phyloP scores from a whole-genome alignment of 2,329 filamentous ascomycete species.

The Pseudogymnoascus sp. region DNA sequence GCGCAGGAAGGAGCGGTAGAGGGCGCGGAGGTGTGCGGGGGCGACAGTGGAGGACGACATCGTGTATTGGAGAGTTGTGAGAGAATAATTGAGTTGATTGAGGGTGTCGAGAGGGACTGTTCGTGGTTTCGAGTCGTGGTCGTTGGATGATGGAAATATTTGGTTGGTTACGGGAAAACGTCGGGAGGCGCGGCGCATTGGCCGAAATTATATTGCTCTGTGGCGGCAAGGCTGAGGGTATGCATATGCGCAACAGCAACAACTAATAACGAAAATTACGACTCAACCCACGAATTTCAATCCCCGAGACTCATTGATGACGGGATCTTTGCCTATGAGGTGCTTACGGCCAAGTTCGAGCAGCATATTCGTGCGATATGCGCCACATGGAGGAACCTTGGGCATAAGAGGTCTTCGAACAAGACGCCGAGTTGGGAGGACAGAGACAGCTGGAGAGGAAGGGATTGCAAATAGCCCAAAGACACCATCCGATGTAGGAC shows the following conservation, averaged over 20 bases:
- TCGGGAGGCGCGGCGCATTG: not conserved
- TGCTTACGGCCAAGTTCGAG: not conserved
- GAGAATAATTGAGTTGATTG: not conserved
- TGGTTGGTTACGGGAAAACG: not conserved
- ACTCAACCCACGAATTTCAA: not conserved
- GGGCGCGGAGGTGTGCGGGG: conserved; percentile 54
- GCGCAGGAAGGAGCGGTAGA: conserved; percentile 84
- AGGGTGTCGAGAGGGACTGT: not conserved
- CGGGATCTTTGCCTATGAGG: not conserved
- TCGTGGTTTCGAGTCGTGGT: not conserved
- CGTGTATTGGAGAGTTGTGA: not conserved
- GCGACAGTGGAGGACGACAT: conserved; percentile 7
- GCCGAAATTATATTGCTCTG: not conserved
- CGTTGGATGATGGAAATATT: not conserved
- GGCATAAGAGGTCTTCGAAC: conserved; percentile 5
- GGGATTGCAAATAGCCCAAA: not conserved
- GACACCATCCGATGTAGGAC: not conserved
- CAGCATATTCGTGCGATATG: not conserved
- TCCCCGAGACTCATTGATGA: not conserved
- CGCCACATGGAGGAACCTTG: not conserved
- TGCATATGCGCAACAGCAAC: not conserved
- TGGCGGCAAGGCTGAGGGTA: not conserved
- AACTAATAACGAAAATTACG: not conserved
- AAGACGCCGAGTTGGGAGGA: not conserved
- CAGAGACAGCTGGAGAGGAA: not conserved